Base-by-base conservation (phyloP, 2,329 filamentous ascomycete genomes). In the Apiospora hydei region DNA sequence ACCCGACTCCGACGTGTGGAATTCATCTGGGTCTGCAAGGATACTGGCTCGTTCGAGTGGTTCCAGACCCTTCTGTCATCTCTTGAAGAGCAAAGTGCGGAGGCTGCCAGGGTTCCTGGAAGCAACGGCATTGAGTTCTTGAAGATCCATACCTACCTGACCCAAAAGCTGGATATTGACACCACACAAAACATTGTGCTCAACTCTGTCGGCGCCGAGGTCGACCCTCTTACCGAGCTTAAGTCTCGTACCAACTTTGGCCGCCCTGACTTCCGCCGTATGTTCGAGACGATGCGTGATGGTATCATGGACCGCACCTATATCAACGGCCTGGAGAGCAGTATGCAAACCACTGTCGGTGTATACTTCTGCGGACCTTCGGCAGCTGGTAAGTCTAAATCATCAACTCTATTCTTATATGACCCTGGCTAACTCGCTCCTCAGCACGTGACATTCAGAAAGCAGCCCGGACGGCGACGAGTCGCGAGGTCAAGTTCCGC, bases 11-110 rank as follows among this genome's bases (percentile, higher is more conserved):
- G 95, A 73, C 93, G 96, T 82, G 96, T 99, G 44, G 96, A 99
- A 82, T 99, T 99, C 84, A 97, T 99, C 85, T 99, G 96, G 96
- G 92, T 98, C 69, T 98, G 96, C 88, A 96, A 94, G 82, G 95
- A 98, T 80, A 98, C 95, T 0, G 93, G 90, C 46, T 98, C 95
- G 0, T 99, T 99, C 79, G 96, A 98, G 84, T 99, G 96, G 96
- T 98, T 99, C 87, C 96, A 99, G 82, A 95, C 93, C 1, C 90
- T 99, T 0, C 89, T 99, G 21, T 94, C 93, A 0, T 97, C 94
- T 0, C 92, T 99, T 30, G 96, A 99, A 83, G 88, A 91, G 47
- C 96, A 99, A 81, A 95, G 93, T 69, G 88, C 90, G 72, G 89
- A 91, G 77, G 91, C 90, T 5, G 91, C 92, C 57, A 89, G 88